These are phyloP conservation scores for Mollisiaceae sp. DNA, from an alignment of 2,329 filamentous ascomycete genomes.

Conservation along the genomic window DNA sequence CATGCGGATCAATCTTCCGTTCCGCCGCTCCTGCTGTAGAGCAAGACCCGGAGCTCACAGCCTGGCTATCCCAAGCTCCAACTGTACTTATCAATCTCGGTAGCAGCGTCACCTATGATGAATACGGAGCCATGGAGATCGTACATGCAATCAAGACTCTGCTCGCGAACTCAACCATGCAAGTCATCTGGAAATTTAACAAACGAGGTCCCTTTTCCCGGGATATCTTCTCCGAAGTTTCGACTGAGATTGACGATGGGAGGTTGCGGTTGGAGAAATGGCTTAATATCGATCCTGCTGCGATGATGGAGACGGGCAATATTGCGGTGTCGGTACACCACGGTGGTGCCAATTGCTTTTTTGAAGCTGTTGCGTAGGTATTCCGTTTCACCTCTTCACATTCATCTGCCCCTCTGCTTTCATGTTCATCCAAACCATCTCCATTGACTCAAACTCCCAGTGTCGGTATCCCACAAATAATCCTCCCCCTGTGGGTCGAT, in stretches of 20 bases:
- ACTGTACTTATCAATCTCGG: conserved; percentile 55
- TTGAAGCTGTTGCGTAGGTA: conserved; percentile 49
- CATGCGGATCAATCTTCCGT: conserved; percentile 52
- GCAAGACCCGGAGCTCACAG: conserved; percentile 47
- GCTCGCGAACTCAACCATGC: conserved; percentile 39
- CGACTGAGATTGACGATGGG: conserved; percentile 9
- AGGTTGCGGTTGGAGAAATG: conserved; percentile 19
- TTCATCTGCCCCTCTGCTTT: background rate
- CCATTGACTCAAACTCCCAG: conserved; percentile 34
- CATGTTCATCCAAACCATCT: background rate
- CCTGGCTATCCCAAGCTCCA: conserved; percentile 46
- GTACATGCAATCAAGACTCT: conserved; percentile 44
- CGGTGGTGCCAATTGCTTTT: conserved; percentile 47
- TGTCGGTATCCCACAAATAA: conserved; percentile 49
- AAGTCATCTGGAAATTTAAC: conserved; percentile 44
- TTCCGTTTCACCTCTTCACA: background rate
- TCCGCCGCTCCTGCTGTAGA: conserved; percentile 41
- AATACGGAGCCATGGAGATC: conserved; percentile 45
- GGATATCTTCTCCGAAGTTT: conserved; percentile 21
- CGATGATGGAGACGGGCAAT: conserved; percentile 44
- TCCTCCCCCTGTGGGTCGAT: conserved; percentile 52
- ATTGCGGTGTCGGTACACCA: conserved; percentile 45
- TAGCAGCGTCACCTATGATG: background rate
- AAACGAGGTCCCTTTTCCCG: conserved; percentile 4
- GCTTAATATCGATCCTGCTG: conserved; percentile 21